Evolutionary conservation across 1,284 basidiomycete species (phyloP).

Genomic region (Fistulina hepatica): DNA sequence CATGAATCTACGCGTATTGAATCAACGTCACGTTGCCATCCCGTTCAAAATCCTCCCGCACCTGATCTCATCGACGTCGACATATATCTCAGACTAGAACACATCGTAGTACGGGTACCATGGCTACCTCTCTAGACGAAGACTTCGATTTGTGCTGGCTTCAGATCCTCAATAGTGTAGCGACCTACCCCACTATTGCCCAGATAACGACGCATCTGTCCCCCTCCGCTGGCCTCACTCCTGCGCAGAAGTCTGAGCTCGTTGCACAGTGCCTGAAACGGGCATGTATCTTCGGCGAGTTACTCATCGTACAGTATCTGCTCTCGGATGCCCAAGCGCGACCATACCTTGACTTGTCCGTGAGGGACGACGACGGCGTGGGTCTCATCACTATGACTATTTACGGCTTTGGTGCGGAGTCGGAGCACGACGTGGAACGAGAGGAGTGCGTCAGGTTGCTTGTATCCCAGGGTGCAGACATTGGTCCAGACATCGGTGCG

Average conservation of each 20-base stretch:
- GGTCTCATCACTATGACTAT: conserved; percentile 73
- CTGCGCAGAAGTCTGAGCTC: conserved; percentile 54
- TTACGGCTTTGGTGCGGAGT: conserved; percentile 72
- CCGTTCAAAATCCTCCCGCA: too few relatives aligned
- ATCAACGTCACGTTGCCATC: too few relatives aligned
- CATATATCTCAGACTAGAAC: too few relatives aligned
- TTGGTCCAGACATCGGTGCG: conserved; percentile 57
- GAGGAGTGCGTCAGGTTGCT: conserved; percentile 82
- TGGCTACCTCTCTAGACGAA: too few relatives aligned
- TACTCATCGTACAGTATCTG: conserved; percentile 59
- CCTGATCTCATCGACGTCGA: too few relatives aligned
- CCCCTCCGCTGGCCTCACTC: conserved; percentile 52
- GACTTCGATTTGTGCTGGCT: too few relatives aligned
- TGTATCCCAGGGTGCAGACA: conserved; percentile 68
- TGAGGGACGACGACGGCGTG: conserved; percentile 76
- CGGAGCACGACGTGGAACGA: conserved; percentile 72
- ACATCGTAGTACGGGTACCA: too few relatives aligned
- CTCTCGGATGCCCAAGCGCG: conserved; percentile 62
- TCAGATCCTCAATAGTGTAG: too few relatives aligned
- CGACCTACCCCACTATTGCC: conserved; percentile 57
- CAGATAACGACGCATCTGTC: conserved; percentile 53
- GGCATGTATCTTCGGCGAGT: conserved; percentile 66
- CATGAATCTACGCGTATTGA: too few relatives aligned
- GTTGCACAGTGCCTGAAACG: conserved; percentile 61
- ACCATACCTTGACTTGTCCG: conserved; percentile 51